phyloP scores from a whole-genome alignment of 2,329 filamentous ascomycete species.

The Hymenoscyphus albidus region DNA sequence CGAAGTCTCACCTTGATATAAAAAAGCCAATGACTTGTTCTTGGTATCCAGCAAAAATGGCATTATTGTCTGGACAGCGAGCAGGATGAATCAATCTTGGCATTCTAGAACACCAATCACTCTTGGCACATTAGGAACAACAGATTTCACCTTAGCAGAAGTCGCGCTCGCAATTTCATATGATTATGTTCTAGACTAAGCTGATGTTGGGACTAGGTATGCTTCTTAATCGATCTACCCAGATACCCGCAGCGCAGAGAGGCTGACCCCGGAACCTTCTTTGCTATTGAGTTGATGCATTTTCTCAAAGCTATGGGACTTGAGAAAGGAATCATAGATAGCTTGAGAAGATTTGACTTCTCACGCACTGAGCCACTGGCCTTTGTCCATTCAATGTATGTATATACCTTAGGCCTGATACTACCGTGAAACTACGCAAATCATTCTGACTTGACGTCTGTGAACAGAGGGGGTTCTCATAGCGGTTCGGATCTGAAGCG shows the following conservation, averaged over 20 bases:
- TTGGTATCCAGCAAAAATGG: slow-evolving; percentile 10
- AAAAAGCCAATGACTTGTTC: not conserved
- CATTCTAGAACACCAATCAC: not conserved
- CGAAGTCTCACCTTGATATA: not conserved
- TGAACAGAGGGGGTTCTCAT: slow-evolving; percentile 52
- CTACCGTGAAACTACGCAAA: not conserved
- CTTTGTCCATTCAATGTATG: slow-evolving; percentile 83
- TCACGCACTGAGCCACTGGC: slow-evolving; percentile 64
- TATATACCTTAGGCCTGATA: slow-evolving; percentile 17
- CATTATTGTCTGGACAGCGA: not conserved
- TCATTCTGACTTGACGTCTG: not conserved
- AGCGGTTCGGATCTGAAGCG: slow-evolving; percentile 43
- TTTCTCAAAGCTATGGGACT: slow-evolving; percentile 68
- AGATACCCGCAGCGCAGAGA: slow-evolving; percentile 34
- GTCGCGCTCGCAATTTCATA: not conserved
- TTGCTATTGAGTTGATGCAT: slow-evolving; percentile 65
- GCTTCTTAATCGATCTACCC: slow-evolving; percentile 92
- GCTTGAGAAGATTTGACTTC: slow-evolving; percentile 79
- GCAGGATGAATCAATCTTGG: not conserved
- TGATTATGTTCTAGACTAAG: slow-evolving; percentile 6
- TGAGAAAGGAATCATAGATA: slow-evolving; percentile 59
- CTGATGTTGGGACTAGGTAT: slow-evolving; percentile 47
- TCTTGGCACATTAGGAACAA: not conserved
- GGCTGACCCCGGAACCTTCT: slow-evolving; percentile 43
- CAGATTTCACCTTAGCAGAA: not conserved